Evolutionary conservation across 2,329 filamentous ascomycete species (phyloP).

Genomic region (Arthroderma uncinatum): DNA sequence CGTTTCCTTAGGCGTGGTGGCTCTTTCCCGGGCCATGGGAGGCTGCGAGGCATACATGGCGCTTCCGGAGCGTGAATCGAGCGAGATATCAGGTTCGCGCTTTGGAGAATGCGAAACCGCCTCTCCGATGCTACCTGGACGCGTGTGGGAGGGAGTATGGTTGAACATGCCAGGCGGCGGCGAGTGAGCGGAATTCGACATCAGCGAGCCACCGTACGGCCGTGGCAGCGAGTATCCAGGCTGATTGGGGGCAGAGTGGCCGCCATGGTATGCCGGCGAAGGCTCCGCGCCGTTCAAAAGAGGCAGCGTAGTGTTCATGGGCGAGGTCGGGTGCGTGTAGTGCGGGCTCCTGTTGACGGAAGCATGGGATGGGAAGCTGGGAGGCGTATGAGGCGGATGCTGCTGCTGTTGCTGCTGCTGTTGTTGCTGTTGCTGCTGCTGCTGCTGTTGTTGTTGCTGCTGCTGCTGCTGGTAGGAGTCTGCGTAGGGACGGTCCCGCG

Average conservation of each 20-base stretch:
- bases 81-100: slow-evolving; percentile 27
- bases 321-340: slow-evolving; percentile 15
- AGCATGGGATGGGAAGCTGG: slow-evolving; percentile 20
- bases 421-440: slow-evolving; percentile 18
- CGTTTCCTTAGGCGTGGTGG: slow-evolving; percentile 30
- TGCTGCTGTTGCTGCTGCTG: slow-evolving; percentile 18
- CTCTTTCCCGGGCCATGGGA: slow-evolving; percentile 24
- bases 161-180: slow-evolving; percentile 26
- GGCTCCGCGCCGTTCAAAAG: slow-evolving; percentile 31
- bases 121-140: slow-evolving; percentile 29
- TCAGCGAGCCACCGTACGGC: slow-evolving; percentile 26
- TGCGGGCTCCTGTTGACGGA: slow-evolving; percentile 16
- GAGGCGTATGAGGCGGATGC: slow-evolving; percentile 32
- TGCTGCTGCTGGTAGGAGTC: slow-evolving; percentile 27
- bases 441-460: slow-evolving; percentile 18
- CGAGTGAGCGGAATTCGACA: slow-evolving; percentile 26
- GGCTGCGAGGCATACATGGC: slow-evolving; percentile 23
- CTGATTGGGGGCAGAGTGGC: slow-evolving; percentile 15
- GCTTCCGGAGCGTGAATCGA: slow-evolving; percentile 15
- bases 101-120: slow-evolving; percentile 32
- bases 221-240: slow-evolving; percentile 27
- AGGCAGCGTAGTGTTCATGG: slow-evolving; percentile 25
- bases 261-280: slow-evolving; percentile 26
- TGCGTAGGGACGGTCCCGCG: slow-evolving; percentile 34
- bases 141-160: slow-evolving; percentile 31